These are phyloP conservation scores for Oryza brachyantha DNA, from an alignment of 176 grass and related monocot species.

Conservation along the genomic window DNA sequence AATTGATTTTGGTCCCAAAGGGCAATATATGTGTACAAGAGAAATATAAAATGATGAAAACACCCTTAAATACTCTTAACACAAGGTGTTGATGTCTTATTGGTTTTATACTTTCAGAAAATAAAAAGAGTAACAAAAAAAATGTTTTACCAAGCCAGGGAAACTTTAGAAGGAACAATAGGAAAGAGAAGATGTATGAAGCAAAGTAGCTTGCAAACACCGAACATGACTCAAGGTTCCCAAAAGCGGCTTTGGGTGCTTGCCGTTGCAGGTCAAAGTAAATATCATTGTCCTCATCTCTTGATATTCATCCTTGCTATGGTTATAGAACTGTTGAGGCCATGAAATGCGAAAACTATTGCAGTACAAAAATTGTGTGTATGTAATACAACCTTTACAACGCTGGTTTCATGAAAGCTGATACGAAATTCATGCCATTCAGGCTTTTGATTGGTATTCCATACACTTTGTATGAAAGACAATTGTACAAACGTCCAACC, in stretches of 20 bases:
- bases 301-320: constrained; percentile 2
- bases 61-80: too few relatives aligned
- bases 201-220: too few relatives aligned
- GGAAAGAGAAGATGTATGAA: background rate
- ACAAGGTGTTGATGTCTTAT: too few relatives aligned
- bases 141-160: background rate
- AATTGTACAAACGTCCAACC: constrained; percentile 6
- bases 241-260: too few relatives aligned
- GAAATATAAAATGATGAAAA: too few relatives aligned
- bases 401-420: background rate
- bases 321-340: background rate
- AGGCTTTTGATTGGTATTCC: background rate
- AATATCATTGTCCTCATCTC: background rate
- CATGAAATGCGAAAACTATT: constrained; percentile 2
- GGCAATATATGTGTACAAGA: too few relatives aligned
- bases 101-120: too few relatives aligned
- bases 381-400: constrained; percentile 13
- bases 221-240: too few relatives aligned
- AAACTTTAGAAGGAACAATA: background rate
- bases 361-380: background rate
- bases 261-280: background rate
- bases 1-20: too few relatives aligned
- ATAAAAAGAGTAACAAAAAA: too few relatives aligned
- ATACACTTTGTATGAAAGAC: background rate
- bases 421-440: constrained; percentile 9